Percentiles rank a stretch among this genome's conserved stretches.
Evolutionary conservation across 2,329 filamentous ascomycete species (phyloP).

Genomic region (Microdochium trichocladiopsis): DNA sequence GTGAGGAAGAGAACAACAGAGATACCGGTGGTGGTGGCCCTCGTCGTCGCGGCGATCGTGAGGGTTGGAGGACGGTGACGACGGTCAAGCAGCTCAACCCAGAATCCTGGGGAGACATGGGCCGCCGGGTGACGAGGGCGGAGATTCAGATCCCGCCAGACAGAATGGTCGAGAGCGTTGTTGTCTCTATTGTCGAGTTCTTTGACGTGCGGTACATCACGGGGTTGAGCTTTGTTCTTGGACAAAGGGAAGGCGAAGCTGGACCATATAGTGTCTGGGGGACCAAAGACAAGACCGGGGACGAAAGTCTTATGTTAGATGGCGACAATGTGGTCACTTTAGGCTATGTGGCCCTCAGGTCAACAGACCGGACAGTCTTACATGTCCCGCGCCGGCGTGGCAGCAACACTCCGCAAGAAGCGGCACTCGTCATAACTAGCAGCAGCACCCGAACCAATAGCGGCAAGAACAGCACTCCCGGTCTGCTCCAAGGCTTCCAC

Average conservation of each 20-base stretch:
- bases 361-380: not conserved
- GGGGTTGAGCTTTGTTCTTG: conserved; percentile 11
- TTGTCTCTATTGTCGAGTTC: conserved; percentile 13
- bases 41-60: not conserved
- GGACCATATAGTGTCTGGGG: not conserved
- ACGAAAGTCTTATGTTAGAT: no score
- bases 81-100: conserved; percentile 4
- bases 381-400: not conserved
- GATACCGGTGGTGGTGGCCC: not conserved
- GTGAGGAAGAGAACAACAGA: not conserved
- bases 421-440: not conserved
- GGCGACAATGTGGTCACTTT: not conserved
- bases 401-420: not conserved
- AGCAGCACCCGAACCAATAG: not conserved
- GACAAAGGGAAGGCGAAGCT: not conserved
- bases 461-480: not conserved
- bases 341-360: not conserved
- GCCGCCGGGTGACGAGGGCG: conserved; percentile 4
- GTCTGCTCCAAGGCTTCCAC: conserved; percentile 11
- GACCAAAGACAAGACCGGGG: not conserved
- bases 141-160: conserved; percentile 10
- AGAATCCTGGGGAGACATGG: conserved; percentile 7
- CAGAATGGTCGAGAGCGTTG: conserved; percentile 5
- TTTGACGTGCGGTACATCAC: conserved; percentile 12
- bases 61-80: conserved; percentile 8